Conservation (phyloP, 768 basidiomycete species). For the Trametes cingulata region DNA sequence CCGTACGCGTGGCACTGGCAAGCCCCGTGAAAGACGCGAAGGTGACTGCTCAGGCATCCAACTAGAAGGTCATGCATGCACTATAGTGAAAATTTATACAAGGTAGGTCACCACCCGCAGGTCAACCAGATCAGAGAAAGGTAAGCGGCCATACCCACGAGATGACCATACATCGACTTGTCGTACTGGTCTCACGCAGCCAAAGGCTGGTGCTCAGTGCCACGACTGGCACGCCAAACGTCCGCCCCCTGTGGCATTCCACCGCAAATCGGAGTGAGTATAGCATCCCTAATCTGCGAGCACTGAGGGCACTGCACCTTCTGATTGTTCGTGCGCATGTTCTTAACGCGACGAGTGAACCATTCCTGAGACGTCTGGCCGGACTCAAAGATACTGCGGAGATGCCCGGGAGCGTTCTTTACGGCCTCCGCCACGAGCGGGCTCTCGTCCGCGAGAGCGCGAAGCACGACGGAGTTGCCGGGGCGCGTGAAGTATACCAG, state of each 20-base stretch:
- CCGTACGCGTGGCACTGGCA: too few species aligned
- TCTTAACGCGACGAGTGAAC: conserved; percentile 40
- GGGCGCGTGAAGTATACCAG: conserved; percentile 70
- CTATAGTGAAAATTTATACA: too few species aligned
- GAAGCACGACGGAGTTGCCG: conserved; percentile 50
- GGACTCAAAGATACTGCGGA: conserved; percentile 23
- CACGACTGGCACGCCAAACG: conserved; percentile 1
- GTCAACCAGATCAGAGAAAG: too few species aligned
- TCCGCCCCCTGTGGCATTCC: not conserved
- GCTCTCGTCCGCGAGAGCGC: conserved; percentile 54
- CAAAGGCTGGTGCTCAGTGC: not conserved
- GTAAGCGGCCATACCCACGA: too few species aligned
- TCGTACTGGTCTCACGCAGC: not conserved
- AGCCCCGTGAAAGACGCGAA: too few species aligned
- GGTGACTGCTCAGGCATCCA: too few species aligned
- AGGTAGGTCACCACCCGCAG: too few species aligned
- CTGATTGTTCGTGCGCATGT: conserved; percentile 40
- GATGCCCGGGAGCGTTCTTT: not conserved
- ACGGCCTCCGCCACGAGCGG: conserved; percentile 47
- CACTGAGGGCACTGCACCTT: too few species aligned
- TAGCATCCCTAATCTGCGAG: not conserved
- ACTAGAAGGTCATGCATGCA: too few species aligned
- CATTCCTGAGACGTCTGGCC: conserved; percentile 39
- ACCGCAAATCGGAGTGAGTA: not conserved
- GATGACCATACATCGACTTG: too few species aligned